Evolutionary conservation across 202 grass and related monocot genomes (phyloP), one percentile per base, ranked within the genome.

Genomic region (Saccharum hybrid): DNA sequence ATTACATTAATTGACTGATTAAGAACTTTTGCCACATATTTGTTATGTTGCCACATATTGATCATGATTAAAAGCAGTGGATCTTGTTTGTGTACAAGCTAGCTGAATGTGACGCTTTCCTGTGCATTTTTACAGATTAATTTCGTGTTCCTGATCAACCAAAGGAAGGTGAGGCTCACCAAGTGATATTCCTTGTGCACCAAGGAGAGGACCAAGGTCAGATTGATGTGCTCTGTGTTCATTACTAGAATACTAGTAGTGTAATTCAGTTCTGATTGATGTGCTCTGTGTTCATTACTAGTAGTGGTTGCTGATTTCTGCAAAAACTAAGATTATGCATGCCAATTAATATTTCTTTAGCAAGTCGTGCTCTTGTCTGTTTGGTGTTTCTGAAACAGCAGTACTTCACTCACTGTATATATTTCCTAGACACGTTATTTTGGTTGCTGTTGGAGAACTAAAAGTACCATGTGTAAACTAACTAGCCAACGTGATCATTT

Each of bases 161-260:
- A 96, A 79, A 91, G 96, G 40, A 98, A 94, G 80, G 93, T 96
- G 65, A 94, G 96, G 82, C 84, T 96, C 72, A 96, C 96, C 81
- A 98, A 98, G 84, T 98, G 93, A 91, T 98, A 98, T 66, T 93
- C 89, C 8, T 91, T 93, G 60, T 95, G 93, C 77, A 60, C 89
- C 59, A 98, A 98, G 83, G 92, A 93, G 85, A 87, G 92, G 84
- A 80, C 89, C 18, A 98, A 93, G 92, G 96, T 98, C 78, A 82
- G 74, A 70, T 80, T 83, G 65, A 28, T 82, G n/a, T 5, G 21
- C 43, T 68, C 7, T 69, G 16, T 74, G 22, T 0, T 56, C 52
- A n/a, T 56, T 56, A n/a, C 18, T 56, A n/a, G 18, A 56, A 56
- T 56, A n/a, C 52, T 8, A 46, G 21, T 54, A 54, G 49, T 54